Base-by-base conservation (phyloP, 2,329 filamentous ascomycete genomes). In the Tolypocladium paradoxum region DNA sequence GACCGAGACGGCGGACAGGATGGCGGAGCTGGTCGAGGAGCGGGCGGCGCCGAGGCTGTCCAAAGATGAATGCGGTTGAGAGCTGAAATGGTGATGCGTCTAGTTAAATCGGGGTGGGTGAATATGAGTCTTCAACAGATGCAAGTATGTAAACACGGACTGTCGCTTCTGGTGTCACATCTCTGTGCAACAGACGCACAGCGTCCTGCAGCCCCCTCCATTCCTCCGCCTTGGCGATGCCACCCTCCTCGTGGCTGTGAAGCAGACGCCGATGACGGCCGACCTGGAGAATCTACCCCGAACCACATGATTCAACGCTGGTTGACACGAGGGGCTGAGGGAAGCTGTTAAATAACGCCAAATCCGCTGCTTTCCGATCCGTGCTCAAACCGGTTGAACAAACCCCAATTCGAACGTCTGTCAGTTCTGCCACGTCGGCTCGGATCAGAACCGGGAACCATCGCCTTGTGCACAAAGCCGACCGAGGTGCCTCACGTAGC, bases 1-100 rank as follows among this genome's bases (percentile, higher is more conserved):
- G 0, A 62, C 64, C 0, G 67, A 70, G 8, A 56, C 56, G 20
- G 68, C 60, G 1, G 48, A 55, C 14, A 57, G 58, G 7, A 65
- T 72, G 56, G 65, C 68, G 0, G 58, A 61, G 8, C 22, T 69
- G 27, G 65, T 72, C 0, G 58, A 62, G 55, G 50, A 63, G 37
- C 62, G 66, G 12, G 60, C 58, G n/a, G 63, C 63, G 24, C 31
- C 66, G 11, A 65, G 65, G 53, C 43, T 27, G 6, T 33, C 43
- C 43, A 33, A 47, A 14, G 4, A 9, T 33, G 27, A n/a, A 31
- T 14, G 43, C 43, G 3, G 27, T 47, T 4, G 27, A 47, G 18
- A 33, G 43, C 20, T 31, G 27, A 47, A 8, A 31, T 31, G 18
- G 29, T 20, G 38, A 45, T 31, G n/a, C n/a, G n/a, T n/a, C n/a